Base-by-base conservation (phyloP, 305 asterid species). In the Fraxinus paxiana region DNA sequence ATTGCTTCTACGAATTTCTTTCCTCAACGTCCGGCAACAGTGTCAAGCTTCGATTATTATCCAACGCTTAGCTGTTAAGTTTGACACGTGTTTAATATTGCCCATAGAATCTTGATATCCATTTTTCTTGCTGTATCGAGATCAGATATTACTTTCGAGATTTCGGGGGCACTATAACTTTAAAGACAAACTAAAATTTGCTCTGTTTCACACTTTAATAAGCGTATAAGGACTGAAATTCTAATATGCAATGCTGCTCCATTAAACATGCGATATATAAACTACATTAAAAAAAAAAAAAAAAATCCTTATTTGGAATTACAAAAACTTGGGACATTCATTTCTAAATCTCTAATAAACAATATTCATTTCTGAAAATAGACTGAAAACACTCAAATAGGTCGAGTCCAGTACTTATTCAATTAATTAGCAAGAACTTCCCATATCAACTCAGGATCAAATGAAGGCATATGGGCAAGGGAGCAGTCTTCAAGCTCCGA, bases 371-470 rank as follows among this genome's bases (percentile, higher is more conserved):
- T 7, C 31, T 61, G 70, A 59, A 59, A 59, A 20, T 20, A 59
- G 26, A 5, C 22, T 48, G 20, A 48, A n/a, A 51, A 51, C 61
- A 51, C 65, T 54, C 54, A 12, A 12, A 43, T 12, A 43, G 54
- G 54, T 51, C 61, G 22, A 51, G 22, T 51, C 61, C 61, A 51
- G 8, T 51, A 5, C 41, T 24, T 13, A 5, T 15, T 12, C 26
- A 22, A 9, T 77, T 85, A 90, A 86, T 74, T 89, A 5, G 96
- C 91, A 82, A 92, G 90, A 74, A 91, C 90, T 75, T 92, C 95
- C 97, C 98, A 94, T 31, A 94, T 92, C 81, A 92, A 83, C 46
- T 94, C 98, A 0, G 95, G 91, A 77, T 94, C 98, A 78, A 73
- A 92, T 12, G 98, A 94, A 61, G 98, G 96, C 88, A 93, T 76